Conservation (phyloP, 768 basidiomycete species). For the Boletus sp. region DNA sequence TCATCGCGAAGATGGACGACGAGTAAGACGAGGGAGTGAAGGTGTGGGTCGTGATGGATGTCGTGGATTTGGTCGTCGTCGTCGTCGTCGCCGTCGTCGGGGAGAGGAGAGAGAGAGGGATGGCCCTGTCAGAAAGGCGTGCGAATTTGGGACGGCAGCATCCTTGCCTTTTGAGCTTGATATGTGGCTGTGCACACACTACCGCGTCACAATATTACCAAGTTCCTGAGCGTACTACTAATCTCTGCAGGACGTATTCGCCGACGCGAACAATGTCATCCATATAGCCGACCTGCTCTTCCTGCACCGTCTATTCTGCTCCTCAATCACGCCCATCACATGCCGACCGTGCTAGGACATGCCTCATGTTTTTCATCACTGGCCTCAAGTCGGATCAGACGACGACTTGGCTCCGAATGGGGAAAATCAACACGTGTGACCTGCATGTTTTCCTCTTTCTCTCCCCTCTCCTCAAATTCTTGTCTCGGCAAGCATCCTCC, state of each 20-base stretch:
- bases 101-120: constrained; percentile 22
- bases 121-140: constrained; percentile 28
- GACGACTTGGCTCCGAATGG: constrained; percentile 7
- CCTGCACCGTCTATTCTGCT: neutral
- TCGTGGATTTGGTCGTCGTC: constrained; percentile 15
- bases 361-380: constrained; percentile 21
- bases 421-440: constrained; percentile 25
- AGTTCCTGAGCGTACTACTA: neutral
- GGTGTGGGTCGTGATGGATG: constrained; percentile 1
- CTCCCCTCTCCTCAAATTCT: constrained; percentile 10
- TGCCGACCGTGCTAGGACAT: constrained; percentile 2
- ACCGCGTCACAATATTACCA: neutral
- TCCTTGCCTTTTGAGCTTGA: constrained; percentile 32
- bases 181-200: constrained; percentile 27
- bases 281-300: neutral
- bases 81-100: constrained; percentile 33
- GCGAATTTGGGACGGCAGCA: constrained; percentile 25
- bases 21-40: neutral
- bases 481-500: constrained; percentile 3
- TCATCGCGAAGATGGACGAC: constrained; percentile 12
- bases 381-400: constrained; percentile 18
- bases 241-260: neutral
- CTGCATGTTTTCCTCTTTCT: constrained; percentile 23
- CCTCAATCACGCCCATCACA: constrained; percentile 22
- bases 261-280: constrained; percentile 9